These are phyloP conservation scores for Pseudozyma sp. DNA, from an alignment of 1,284 basidiomycete genomes.

Conservation along the genomic window DNA sequence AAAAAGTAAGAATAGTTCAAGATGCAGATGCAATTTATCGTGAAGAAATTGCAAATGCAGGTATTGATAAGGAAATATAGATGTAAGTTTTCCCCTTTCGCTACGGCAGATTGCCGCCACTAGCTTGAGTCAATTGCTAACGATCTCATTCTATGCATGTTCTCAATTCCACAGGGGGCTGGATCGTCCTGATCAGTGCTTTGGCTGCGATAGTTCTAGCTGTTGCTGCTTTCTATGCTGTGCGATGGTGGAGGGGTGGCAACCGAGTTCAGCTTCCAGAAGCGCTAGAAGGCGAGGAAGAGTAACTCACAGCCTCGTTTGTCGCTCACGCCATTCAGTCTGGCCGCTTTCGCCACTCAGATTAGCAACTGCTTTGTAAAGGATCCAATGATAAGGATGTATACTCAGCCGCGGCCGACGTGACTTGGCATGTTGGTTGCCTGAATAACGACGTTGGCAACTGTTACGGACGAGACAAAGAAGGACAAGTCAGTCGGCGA, in stretches of 20 bases:
- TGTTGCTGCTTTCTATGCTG: constrained; percentile 4
- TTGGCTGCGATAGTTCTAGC: not conserved
- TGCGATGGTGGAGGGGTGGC: constrained; percentile 43
- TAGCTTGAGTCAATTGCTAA: not conserved
- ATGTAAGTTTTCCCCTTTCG: constrained; percentile 37
- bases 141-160: not conserved
- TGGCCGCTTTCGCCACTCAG: not conserved
- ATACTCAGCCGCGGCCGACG: constrained; percentile 49
- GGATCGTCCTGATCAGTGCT: constrained; percentile 26
- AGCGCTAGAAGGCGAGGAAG: constrained; percentile 31
- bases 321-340: not conserved
- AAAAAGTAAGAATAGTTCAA: too few relatives aligned
- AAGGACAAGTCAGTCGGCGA: constrained; percentile 5
- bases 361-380: constrained; percentile 9
- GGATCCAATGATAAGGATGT: not conserved
- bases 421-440: constrained; percentile 58
- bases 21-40: too few relatives aligned
- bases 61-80: constrained; percentile 74
- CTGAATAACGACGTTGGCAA: constrained; percentile 47
- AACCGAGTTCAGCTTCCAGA: constrained; percentile 40
- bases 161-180: constrained; percentile 28
- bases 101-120: too few relatives aligned
- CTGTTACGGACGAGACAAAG: constrained; percentile 11
- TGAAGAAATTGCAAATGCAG: too few relatives aligned
- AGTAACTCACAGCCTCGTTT: not conserved